A percentile compares a stretch with the other conserved stretches of the same genome.
These are phyloP conservation scores for Fusarium dimerum DNA, from an alignment of 2,329 filamentous ascomycete genomes.

Conservation along the genomic window DNA sequence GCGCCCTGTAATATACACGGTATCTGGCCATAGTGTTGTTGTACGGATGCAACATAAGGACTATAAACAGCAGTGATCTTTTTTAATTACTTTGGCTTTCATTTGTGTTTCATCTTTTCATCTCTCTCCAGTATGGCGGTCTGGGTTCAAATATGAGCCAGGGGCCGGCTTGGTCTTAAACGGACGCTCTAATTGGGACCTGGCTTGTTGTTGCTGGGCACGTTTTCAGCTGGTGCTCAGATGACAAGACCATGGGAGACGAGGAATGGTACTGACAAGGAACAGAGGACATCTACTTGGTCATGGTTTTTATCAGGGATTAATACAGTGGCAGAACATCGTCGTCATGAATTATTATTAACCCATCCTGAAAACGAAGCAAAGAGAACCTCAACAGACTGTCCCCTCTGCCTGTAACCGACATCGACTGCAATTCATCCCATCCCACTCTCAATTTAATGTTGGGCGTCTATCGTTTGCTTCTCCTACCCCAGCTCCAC, in stretches of 20 bases:
- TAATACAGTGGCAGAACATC: too few species aligned
- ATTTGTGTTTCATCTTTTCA: neutral
- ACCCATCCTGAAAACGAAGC: too few species aligned
- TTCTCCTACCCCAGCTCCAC: slow-evolving; percentile 24
- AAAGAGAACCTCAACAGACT: too few species aligned
- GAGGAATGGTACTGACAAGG: neutral
- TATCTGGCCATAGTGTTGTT: neutral
- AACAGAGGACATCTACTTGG: neutral
- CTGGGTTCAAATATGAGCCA: neutral
- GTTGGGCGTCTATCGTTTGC: slow-evolving; percentile 12
- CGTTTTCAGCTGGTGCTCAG: neutral
- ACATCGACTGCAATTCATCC: slow-evolving; percentile 4
- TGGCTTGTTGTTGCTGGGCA: neutral
- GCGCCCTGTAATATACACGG: neutral
- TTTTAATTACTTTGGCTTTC: too few species aligned
- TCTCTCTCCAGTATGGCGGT: neutral
- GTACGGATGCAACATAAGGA: neutral
- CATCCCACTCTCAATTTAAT: neutral
- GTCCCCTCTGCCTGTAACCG: too few species aligned
- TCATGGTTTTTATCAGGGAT: too few species aligned
- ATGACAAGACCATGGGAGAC: neutral
- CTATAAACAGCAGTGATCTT: too few species aligned
- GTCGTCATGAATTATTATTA: too few species aligned
- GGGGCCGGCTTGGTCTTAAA: neutral
- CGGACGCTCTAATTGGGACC: neutral